Evolutionary conservation across 2,329 filamentous ascomycete species (phyloP), one percentile per base, ranked within the genome.

Genomic region (Metarhizium humberi): DNA sequence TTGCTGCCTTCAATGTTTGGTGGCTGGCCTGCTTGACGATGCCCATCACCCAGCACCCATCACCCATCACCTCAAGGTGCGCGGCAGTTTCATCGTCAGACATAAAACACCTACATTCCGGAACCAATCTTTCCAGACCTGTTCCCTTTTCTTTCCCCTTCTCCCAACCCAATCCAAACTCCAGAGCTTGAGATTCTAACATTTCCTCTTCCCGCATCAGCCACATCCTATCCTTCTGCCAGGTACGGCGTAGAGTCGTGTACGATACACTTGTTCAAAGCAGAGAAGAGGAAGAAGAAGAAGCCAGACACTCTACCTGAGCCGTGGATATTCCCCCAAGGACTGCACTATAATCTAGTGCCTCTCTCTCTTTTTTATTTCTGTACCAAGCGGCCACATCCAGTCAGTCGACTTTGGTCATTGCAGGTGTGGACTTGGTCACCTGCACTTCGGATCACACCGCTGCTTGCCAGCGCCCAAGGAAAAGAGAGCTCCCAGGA

Each of bases 331-430:
- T 48, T 6, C 32, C 32, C 32, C 42, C 40, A 43, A 57, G 56
- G 49, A 50, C 46, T 52, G 56, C 56, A 57, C 56, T 55, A 30
- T 55, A 42, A 55, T 57, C 45, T 50, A 57, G 53, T 56, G 52
- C 48, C 40, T 50, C 13, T 10, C 25, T 14, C 10, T 34, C 32
- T 2, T 34, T 34, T 34, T 34, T 34, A 8, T 11, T 11, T 34
- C 13, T 42, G 32, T 40, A n/a, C 52, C 36, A 40, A 51, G 34
- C 43, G 49, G 43, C 49, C 48, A 38, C 34, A 29, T 18, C 25
- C 47, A 46, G 53, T 52, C 50, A 57, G 43, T 55, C 51, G 49
- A 43, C 55, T 52, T 55, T 52, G 45, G 50, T 57, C 53, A 45
- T 42, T 46, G 49, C 49, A 52, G 43, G 52, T 49, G 52, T 50